Evolutionary conservation across 1,284 basidiomycete species (phyloP).

Genomic region (Cryptococcus deneoformans): DNA sequence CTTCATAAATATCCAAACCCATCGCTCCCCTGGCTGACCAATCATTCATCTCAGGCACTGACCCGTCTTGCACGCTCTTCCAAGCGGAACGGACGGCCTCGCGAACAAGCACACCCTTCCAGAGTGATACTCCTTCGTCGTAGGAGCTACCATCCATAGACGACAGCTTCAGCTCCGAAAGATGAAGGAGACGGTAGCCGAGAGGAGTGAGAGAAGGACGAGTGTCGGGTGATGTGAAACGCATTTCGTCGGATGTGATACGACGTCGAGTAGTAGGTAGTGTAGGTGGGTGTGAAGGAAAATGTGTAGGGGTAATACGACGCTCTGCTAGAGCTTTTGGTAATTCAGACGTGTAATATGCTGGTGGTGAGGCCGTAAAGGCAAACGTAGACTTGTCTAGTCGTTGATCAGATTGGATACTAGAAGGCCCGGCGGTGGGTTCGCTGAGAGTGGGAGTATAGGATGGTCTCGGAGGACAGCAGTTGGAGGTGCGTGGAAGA

Average conservation of each 20-base stretch:
- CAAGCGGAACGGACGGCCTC: constrained; percentile 41
- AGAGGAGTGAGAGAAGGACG: constrained; percentile 40
- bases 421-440: not conserved
- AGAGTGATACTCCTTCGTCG: constrained; percentile 26
- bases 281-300: not conserved
- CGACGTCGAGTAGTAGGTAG: not conserved
- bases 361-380: not conserved
- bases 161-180: constrained; percentile 41
- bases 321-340: not conserved
- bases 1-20: constrained; percentile 38
- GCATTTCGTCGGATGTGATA: constrained; percentile 24
- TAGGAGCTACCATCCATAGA: constrained; percentile 28
- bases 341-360: not conserved
- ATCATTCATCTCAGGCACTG: constrained; percentile 30
- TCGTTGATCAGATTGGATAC: not conserved
- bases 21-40: constrained; percentile 32
- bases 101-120: constrained; percentile 36
- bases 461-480: constrained; percentile 4
- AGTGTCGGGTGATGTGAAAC: constrained; percentile 29
- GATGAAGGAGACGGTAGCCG: constrained; percentile 36
- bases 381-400: not conserved
- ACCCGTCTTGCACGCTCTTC: constrained; percentile 34
- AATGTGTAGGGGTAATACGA: not conserved
- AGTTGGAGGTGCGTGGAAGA: not conserved
- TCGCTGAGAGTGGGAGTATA: not conserved